Evolutionary conservation across 2,329 filamentous ascomycete species (phyloP).

Genomic region (Stemphylium vesicarium): DNA sequence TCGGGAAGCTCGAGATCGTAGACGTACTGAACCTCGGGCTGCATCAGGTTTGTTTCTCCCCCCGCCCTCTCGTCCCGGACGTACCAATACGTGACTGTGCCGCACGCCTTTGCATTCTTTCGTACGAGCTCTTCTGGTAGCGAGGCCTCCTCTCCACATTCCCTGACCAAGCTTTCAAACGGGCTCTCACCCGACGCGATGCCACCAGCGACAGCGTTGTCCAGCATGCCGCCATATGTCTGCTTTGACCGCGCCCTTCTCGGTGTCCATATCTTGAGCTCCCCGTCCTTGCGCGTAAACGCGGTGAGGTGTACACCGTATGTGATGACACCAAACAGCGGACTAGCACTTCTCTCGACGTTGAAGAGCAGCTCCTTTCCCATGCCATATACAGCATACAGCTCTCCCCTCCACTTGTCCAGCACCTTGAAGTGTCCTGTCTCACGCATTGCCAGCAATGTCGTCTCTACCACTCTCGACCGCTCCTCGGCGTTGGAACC

Average conservation of each 20-base stretch:
- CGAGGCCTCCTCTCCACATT: conserved; percentile 88
- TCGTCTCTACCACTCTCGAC: conserved; percentile 62
- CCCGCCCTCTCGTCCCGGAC: conserved; percentile 77
- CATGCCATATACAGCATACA: conserved; percentile 51
- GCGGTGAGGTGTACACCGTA: conserved; percentile 53
- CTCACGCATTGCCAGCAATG: conserved; percentile 72
- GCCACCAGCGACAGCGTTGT: conserved; percentile 91
- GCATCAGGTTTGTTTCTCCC: conserved; percentile 80
- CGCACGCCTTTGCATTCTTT: conserved; percentile 62
- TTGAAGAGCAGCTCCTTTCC: conserved; percentile 50
- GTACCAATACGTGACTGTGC: conserved; percentile 84
- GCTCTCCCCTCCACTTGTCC: conserved; percentile 52
- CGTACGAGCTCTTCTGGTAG: conserved; percentile 74
- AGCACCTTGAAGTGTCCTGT: conserved; percentile 76
- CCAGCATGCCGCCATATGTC: conserved; percentile 89
- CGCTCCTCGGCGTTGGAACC: conserved; percentile 67
- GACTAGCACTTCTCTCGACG: conserved; percentile 52
- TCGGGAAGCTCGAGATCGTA: conserved; percentile 83
- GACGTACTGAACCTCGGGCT: conserved; percentile 90
- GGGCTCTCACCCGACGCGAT: conserved; percentile 81
- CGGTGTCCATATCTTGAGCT: conserved; percentile 84
- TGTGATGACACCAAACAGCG: conserved; percentile 53
- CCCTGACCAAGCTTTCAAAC: conserved; percentile 81
- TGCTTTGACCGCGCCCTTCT: conserved; percentile 77
- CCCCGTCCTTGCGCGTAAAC: conserved; percentile 46